phyloP scores from a whole-genome alignment of 164 flowering plant species.

The Dillenia suffruticosa region DNA sequence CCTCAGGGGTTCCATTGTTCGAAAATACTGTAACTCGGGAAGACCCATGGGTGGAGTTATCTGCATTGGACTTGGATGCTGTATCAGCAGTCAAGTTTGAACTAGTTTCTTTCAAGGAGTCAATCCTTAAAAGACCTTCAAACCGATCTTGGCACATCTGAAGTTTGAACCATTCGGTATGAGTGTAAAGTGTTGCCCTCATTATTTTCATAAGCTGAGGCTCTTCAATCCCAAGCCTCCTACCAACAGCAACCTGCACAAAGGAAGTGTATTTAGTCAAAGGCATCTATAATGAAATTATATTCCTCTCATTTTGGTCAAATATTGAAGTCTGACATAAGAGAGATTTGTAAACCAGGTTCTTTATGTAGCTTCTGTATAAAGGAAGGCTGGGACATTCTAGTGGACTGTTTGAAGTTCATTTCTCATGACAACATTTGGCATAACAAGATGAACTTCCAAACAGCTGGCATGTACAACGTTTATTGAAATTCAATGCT shows the following conservation, averaged over 20 bases:
- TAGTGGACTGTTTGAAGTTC: too few species aligned
- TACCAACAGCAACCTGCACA: constrained; percentile 75
- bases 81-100: constrained; percentile 39
- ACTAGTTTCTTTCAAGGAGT: constrained; percentile 64
- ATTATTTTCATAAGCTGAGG: constrained; percentile 93
- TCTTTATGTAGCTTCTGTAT: too few species aligned
- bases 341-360: too few species aligned
- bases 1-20: constrained; percentile 50
- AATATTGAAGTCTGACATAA: too few species aligned
- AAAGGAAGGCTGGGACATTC: too few species aligned
- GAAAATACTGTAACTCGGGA: constrained; percentile 73
- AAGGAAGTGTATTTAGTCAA: too few species aligned
- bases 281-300: too few species aligned
- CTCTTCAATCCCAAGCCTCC: constrained; percentile 86
- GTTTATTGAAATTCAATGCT: too few species aligned
- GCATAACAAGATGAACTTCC: too few species aligned
- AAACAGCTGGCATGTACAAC: too few species aligned
- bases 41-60: constrained; percentile 56
- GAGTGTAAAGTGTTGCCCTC: constrained; percentile 84
- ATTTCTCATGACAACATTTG: too few species aligned
- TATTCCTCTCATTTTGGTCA: too few species aligned
- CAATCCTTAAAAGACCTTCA: constrained; percentile 76
- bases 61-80: constrained; percentile 43
- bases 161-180: constrained; percentile 87
- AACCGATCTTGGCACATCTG: constrained; percentile 95